A percentile compares a stretch with the other conserved stretches of the same genome.
Conservation (phyloP, 495 filamentous ascomycete species). For the Xylaria cubensis region DNA sequence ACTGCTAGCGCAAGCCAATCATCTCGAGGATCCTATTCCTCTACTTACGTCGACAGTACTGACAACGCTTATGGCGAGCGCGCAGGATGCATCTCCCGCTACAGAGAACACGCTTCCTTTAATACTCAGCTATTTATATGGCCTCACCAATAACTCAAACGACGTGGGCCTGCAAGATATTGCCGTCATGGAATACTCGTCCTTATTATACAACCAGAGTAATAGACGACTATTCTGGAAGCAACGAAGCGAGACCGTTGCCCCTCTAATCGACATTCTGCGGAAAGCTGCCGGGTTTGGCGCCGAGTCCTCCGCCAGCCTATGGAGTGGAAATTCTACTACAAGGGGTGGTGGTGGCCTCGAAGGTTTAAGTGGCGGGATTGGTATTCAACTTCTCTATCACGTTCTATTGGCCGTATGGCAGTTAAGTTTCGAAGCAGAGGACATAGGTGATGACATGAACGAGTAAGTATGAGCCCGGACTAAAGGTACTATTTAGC, state of each 20-base stretch:
- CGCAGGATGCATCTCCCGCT: conserved; percentile 59
- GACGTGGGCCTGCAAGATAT: conserved; percentile 90
- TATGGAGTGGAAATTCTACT: conserved; percentile 65
- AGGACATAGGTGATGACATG: conserved; percentile 81
- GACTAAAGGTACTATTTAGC: conserved; percentile 16
- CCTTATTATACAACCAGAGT: conserved; percentile 75
- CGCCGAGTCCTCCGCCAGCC: conserved; percentile 67
- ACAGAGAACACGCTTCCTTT: conserved; percentile 79
- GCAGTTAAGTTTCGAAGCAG: conserved; percentile 94
- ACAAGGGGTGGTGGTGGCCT: conserved; percentile 54
- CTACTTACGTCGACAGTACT: conserved; percentile 90
- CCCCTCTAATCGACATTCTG: conserved; percentile 82
- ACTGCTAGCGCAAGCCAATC: conserved; percentile 79
- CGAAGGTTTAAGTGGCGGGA: conserved; percentile 76
- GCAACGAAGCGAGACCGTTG: conserved; percentile 80
- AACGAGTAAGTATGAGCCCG: conserved; percentile 68
- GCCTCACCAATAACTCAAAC: conserved; percentile 78
- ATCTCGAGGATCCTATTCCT: conserved; percentile 84
- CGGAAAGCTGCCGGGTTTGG: conserved; percentile 74
- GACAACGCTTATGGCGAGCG: conserved; percentile 76
- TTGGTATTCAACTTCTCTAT: conserved; percentile 93
- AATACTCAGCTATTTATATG: conserved; percentile 86
- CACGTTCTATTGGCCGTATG: conserved; percentile 91
- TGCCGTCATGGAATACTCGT: conserved; percentile 89
- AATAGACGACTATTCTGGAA: conserved; percentile 89